Base-by-base conservation (phyloP, 441 rosid species). In the Omphalea diandra region DNA sequence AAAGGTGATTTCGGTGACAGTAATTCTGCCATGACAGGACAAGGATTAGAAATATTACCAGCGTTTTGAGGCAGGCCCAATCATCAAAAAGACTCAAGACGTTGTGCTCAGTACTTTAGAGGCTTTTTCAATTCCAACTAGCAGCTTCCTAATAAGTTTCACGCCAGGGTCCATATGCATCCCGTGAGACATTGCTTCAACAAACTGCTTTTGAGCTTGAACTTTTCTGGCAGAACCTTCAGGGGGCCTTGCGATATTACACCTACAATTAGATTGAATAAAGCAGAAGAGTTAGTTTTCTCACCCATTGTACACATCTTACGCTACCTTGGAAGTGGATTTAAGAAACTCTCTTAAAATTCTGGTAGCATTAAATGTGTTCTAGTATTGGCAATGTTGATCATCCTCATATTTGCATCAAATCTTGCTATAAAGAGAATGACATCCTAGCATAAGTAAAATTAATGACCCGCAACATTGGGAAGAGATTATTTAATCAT, bases 181-280 rank as follows among this genome's bases (percentile, higher is more conserved):
- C 63, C 98, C 78, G 65, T 90, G 97, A 58, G 97, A 87, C 91
- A 89, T 88, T 66, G 85, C 97, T 76, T 94, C 99, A 73, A 92
- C 73, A 26, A 92, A 74, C 80, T 90, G 91, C 82, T 89, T 89
- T 78, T 90, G 93, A 31, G 97, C 96, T 74, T 88, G 80, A 49
- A 73, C 63, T 83, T 92, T 92, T 76, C 88, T 82, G 4, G 68
- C 9, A 20, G 98, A 89, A 66, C 96, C 97, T 69, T 94, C 97
- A 7, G 5, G 97, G 94, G 43, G 99, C 96, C 73, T 88, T 91
- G 53, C 86, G 90, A 80, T 84, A 92, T 98, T 92, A 73, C 75
- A 83, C 73, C 50, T 52, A n/a, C 22, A 32, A 15, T 12, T 32
- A 7, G 1, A 8, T 27, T 44, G 53, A 17, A 22, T 32, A 41